A percentile compares a stretch with the other conserved stretches of the same genome.
These are phyloP conservation scores for Kitagawia praeruptora DNA, from an alignment of 129 eudicot species.

Conservation along the genomic window DNA sequence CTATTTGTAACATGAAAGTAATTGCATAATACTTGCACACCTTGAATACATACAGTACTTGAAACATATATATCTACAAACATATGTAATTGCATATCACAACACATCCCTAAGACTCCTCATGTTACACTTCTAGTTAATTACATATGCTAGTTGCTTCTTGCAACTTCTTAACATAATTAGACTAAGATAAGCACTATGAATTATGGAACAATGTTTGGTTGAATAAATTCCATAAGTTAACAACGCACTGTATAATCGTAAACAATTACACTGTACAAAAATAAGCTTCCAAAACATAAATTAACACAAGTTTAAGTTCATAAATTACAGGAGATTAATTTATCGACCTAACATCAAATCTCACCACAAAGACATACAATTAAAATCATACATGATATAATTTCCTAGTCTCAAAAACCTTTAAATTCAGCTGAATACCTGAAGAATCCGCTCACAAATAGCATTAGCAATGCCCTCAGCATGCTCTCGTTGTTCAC, in stretches of 20 bases:
- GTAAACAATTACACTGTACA: background rate
- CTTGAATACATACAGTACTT: background rate
- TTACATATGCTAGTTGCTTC: background rate
- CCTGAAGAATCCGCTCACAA: conserved; percentile 80
- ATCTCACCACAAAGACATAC: background rate
- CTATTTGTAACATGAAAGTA: background rate
- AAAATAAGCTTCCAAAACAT: background rate
- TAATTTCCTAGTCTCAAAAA: background rate
- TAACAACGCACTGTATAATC: background rate
- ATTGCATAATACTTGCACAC: background rate
- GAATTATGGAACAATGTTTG: background rate
- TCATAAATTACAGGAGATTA: background rate
- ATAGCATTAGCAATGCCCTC: conserved; percentile 78
- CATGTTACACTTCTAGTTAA: background rate
- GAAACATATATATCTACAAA: background rate
- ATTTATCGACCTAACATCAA: background rate
- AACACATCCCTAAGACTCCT: background rate
- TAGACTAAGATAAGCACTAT: background rate
- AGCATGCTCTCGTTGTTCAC: conserved; percentile 66
- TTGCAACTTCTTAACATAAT: background rate
- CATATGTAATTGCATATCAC: no score
- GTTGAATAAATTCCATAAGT: background rate
- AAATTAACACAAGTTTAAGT: background rate
- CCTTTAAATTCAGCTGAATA: conserved; percentile 12
- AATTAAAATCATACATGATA: background rate